Base-by-base conservation (phyloP, 139 green algal species). In the Chlamydomonas schloesseri region DNA sequence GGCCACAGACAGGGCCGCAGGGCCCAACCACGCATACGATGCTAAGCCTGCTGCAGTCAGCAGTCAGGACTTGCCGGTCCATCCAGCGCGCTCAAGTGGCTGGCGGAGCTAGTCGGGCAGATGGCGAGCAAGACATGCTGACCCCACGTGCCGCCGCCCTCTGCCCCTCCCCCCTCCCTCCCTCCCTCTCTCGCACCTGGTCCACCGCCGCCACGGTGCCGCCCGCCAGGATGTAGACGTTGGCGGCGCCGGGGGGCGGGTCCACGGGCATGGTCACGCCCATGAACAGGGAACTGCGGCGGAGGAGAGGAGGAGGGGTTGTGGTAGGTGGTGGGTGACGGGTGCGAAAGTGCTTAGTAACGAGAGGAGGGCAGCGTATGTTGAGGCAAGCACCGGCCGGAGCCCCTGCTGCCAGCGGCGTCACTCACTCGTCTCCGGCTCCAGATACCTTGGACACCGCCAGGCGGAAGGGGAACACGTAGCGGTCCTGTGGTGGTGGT, bases 391-490 rank as follows among this genome's bases (percentile, higher is more conserved):
- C n/a, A n/a, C n/a, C 50, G 50, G 50, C 14, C 50, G 11, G 50
- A 57, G 50, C 50, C 11, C 20, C 58, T 65, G n/a, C n/a, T 6
- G 20, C 15, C 58, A 6, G 20, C 20, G 42, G 17, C 55, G 6
- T 3, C 36, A 72, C 75, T 83, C 42, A 83, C 76, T 84, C 78
- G 47, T 77, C 73, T 55, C 83, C 71, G 31, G 83, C 36, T 11
- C 68, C 60, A 36, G 67, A 69, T 34, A 82, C 83, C 34, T 88
- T 88, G 13, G 81, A 91, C 29, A 94, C 87, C 6, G 46, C 69
- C 20, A 93, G 70, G 5, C 14, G 68, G 24, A 93, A 46, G 18
- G 83, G 83, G 71, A 94, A 90, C 11, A 94, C 81, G 53, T 88
- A 88, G 53, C 81, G 64, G 14, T 89, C 87, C 42, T 50, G 42